Percentiles rank a stretch among this genome's conserved stretches.
Evolutionary conservation across 768 basidiomycete species (phyloP).

Genomic region (Tephrocybe sp.): DNA sequence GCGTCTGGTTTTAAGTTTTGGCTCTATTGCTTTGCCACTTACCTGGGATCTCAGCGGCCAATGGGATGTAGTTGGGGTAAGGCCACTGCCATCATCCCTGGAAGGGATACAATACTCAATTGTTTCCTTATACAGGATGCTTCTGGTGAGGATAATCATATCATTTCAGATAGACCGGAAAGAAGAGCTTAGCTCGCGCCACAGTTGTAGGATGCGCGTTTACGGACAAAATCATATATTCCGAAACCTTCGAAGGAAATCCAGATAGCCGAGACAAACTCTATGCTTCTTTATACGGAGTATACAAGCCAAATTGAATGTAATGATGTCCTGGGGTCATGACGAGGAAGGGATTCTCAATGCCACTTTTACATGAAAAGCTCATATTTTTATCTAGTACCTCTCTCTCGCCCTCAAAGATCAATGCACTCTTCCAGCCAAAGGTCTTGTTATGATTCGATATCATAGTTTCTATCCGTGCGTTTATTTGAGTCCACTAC

Average conservation of each 20-base stretch:
- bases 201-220: conserved; percentile 80
- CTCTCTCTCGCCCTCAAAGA: conserved; percentile 80
- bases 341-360: conserved; percentile 58
- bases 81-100: not conserved
- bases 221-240: conserved; percentile 81
- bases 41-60: conserved; percentile 48
- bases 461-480: conserved; percentile 93
- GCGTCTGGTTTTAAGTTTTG: not conserved
- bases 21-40: not conserved
- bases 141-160: not conserved
- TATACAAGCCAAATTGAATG: conserved; percentile 77
- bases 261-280: conserved; percentile 64
- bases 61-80: conserved; percentile 90
- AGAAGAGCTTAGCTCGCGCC: not conserved
- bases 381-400: conserved; percentile 45
- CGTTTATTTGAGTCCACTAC: not conserved
- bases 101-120: too few species aligned
- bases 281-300: conserved; percentile 70
- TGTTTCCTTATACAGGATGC: not conserved
- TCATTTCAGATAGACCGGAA: not conserved
- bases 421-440: conserved; percentile 75
- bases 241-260: conserved; percentile 70
- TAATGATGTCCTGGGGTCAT: conserved; percentile 90
- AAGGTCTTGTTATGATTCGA: conserved; percentile 86
- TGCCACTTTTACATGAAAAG: conserved; percentile 8